Evolutionary conservation across 768 basidiomycete species (phyloP), one percentile per base, ranked within the genome.

Genomic region (Ephemerocybe angulata): DNA sequence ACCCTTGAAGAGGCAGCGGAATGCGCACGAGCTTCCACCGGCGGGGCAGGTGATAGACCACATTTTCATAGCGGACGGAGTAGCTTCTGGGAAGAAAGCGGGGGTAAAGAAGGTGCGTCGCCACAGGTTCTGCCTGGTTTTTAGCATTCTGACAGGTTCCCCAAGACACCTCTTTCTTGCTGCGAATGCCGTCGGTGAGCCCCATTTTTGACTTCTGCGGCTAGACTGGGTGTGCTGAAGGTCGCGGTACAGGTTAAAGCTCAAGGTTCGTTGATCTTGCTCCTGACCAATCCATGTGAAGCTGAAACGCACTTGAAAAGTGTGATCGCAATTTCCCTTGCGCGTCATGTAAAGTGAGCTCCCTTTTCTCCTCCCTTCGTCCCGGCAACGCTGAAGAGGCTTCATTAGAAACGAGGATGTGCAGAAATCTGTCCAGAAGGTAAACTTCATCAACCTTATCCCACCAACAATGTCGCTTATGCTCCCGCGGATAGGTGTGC

Each of bases 391-490:
- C 52, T 13, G n/a, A 54, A 52, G 27, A 57, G 49, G 19, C 48
- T 55, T 19, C 29, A 69, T 65, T 55, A 82, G 62, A 84, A 85
- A 73, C 78, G 84, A 33, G 83, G 86, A 1, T 84, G 83, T 55
- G 80, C 83, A 15, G 82, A 84, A 62, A 85, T 85, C 59, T 85
- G 84, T 62, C 84, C 84, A 21, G 80, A 83, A 62, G 84, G 83
- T 82, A 51, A 43, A 43, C 15, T 28, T 41, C n/a, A 44, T 54
- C 17, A 28, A 30, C 41, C 35, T 35, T 24, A 28, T n/a, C n/a
- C n/a, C n/a, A n/a, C n/a, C n/a, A n/a, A n/a, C n/a, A n/a, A n/a
- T n/a, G n/a, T n/a, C n/a, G n/a, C n/a, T n/a, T n/a, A n/a, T n/a
- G n/a, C n/a, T n/a, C n/a, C 22, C 51, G 29, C 41, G 25, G 50